Conservation (phyloP, 768 basidiomycete genomes). For the Coprinopsis marcescibilis region DNA sequence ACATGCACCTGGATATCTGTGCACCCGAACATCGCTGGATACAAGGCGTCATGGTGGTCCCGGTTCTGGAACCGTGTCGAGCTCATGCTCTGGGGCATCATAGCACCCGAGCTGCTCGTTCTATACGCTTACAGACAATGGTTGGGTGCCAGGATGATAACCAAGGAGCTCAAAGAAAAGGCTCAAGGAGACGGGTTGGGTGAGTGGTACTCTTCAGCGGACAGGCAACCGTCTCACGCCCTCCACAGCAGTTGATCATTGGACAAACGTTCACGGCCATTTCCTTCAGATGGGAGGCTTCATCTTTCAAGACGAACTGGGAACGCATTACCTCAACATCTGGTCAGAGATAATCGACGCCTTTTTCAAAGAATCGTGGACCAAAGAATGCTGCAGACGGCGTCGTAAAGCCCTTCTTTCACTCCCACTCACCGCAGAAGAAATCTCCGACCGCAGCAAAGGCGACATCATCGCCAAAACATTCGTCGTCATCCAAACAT, state of each 20-base stretch:
- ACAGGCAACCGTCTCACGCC: background rate
- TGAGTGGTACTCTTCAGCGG: background rate
- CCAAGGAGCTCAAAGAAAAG: background rate
- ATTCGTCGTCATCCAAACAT: conserved; percentile 18
- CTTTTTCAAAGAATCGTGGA: background rate
- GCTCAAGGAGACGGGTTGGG: background rate
- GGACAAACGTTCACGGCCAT: conserved; percentile 11
- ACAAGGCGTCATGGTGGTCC: conserved; percentile 7
- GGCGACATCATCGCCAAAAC: conserved; percentile 19
- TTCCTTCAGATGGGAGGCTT: conserved; percentile 13
- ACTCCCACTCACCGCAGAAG: conserved; percentile 5
- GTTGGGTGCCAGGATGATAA: background rate
- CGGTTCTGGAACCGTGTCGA: too few species aligned
- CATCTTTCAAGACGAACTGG: background rate
- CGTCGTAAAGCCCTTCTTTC: background rate
- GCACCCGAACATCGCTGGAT: conserved; percentile 15
- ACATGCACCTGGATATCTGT: conserved; percentile 19
- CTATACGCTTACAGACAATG: background rate
- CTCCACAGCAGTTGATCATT: background rate
- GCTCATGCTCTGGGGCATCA: background rate
- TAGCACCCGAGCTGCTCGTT: background rate
- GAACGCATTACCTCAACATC: background rate
- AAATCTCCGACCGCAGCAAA: conserved; percentile 23
- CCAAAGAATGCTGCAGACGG: background rate
- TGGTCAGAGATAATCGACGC: background rate